Percentiles rank a stretch among this genome's conserved stretches.
Evolutionary conservation across 163 green algal genomes (phyloP).

Genomic region (Volvox carteri): DNA sequence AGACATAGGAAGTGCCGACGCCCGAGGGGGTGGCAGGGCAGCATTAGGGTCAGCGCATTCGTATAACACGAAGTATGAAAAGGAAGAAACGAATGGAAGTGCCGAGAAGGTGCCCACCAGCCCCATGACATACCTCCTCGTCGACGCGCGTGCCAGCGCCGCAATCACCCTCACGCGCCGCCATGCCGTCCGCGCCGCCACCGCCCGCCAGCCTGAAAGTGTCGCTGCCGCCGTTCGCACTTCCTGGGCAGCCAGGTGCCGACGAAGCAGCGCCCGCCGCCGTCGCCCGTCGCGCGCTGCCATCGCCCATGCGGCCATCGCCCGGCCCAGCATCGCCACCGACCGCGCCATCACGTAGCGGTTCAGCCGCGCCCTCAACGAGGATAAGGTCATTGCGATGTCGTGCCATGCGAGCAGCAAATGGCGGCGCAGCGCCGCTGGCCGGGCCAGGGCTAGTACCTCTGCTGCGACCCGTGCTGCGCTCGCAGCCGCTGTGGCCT

Average conservation of each 20-base stretch:
- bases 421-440: background rate
- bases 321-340: background rate
- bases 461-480: background rate
- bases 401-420: slow-evolving; percentile 2
- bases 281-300: slow-evolving; percentile 3
- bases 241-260: background rate
- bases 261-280: background rate
- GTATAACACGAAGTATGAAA: too few species aligned
- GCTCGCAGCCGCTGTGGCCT: background rate
- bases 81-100: background rate
- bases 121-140: background rate
- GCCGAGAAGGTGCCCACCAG: background rate
- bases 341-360: background rate
- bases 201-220: background rate
- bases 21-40: too few species aligned
- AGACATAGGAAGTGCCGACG: background rate
- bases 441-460: background rate
- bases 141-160: background rate
- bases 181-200: background rate
- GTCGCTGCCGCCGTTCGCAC: background rate
- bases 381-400: background rate
- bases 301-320: background rate
- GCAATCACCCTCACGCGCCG: background rate
- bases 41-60: too few species aligned
- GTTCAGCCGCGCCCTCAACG: background rate